Evolutionary conservation across 177 flowering plant genomes (phyloP).

Genomic region (Telopea speciosissima): DNA sequence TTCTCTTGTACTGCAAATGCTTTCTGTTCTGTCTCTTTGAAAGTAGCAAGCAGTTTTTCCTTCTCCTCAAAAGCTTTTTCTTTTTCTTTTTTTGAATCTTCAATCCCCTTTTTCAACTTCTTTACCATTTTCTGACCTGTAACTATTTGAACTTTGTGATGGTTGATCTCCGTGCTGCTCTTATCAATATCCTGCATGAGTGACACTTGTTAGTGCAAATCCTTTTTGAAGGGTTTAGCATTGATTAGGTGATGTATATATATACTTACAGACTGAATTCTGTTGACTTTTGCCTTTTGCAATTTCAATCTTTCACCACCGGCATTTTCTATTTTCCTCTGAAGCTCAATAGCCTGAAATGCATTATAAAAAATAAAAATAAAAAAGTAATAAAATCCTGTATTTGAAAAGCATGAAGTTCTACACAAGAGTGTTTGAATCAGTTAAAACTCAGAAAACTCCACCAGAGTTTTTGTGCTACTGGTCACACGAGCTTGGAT

Average conservation of each 20-base stretch:
- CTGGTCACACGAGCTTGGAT: too few relatives aligned
- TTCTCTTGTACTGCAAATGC: constrained; percentile 83
- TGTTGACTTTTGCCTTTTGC: constrained; percentile 66
- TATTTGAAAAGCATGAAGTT: neutral
- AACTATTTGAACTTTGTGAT: constrained; percentile 76
- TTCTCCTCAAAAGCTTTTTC: constrained; percentile 58
- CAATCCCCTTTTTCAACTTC: constrained; percentile 77
- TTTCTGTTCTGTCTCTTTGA: constrained; percentile 73
- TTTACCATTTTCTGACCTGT: constrained; percentile 73
- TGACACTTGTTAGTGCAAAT: constrained; percentile 5
- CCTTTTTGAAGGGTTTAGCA: neutral
- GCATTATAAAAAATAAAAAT: neutral
- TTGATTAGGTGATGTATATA: neutral
- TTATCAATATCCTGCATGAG: constrained; percentile 81
- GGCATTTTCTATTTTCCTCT: constrained; percentile 84
- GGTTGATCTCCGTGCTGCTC: constrained; percentile 72
- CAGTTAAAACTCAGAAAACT: neutral
- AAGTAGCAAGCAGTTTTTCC: constrained; percentile 41
- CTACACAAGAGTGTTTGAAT: constrained; percentile 2
- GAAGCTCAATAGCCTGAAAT: constrained; percentile 71
- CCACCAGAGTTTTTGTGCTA: too few relatives aligned
- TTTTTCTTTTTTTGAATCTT: constrained; percentile 78
- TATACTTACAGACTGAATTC: constrained; percentile 83
- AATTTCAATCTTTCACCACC: constrained; percentile 80
- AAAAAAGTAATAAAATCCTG: too few relatives aligned